Percentiles rank a stretch among this genome's conserved stretches.
Evolutionary conservation across 371 early-diverging fungal species (phyloP).

Genomic region (Actinomucor elegans): DNA sequence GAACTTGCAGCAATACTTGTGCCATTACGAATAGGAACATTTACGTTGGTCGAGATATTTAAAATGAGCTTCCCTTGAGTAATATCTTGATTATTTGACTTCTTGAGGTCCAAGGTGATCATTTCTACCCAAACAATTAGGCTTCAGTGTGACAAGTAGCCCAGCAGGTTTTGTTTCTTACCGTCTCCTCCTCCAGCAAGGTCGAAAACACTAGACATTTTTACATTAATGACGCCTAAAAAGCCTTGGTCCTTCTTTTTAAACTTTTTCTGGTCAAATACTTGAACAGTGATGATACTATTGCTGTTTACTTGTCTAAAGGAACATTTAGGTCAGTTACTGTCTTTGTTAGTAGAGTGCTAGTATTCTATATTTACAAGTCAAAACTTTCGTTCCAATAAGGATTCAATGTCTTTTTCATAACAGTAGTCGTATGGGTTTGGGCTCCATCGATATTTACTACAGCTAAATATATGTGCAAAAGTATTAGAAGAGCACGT

Average conservation of each 20-base stretch:
- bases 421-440: constrained; percentile 77
- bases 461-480: constrained; percentile 77
- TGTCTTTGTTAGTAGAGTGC: neutral
- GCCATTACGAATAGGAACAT: constrained; percentile 41
- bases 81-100: constrained; percentile 74
- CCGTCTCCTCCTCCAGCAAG: constrained; percentile 71
- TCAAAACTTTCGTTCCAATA: constrained; percentile 82
- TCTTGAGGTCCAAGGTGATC: constrained; percentile 84
- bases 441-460: constrained; percentile 88
- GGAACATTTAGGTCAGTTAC: neutral
- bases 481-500: neutral
- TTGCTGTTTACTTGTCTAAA: constrained; percentile 66
- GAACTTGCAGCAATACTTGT: constrained; percentile 39
- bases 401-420: constrained; percentile 77
- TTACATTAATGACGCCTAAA: constrained; percentile 89
- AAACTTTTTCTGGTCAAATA: constrained; percentile 96
- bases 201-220: constrained; percentile 80
- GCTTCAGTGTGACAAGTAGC: no score
- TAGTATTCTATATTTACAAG: constrained; percentile 44
- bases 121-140: no score
- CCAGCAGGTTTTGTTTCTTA: no score
- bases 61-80: constrained; percentile 86
- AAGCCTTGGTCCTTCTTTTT: constrained; percentile 95
- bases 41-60: constrained; percentile 67
- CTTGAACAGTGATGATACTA: constrained; percentile 88